Evolutionary conservation across 306 rosid species (phyloP).

Genomic region (Morella rubra): DNA sequence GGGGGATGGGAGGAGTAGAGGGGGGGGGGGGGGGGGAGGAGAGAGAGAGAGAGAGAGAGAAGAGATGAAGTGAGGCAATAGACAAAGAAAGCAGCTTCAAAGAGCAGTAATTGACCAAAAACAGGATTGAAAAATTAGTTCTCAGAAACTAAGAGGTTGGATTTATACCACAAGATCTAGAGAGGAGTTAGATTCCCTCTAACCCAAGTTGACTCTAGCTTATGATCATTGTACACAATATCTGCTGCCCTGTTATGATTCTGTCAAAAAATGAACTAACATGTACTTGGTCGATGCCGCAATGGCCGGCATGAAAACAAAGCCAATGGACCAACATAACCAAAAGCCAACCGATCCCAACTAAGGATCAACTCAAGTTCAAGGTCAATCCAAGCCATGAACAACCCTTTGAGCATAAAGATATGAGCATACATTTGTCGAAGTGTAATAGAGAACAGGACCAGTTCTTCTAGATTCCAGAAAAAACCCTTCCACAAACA

Average conservation of each 20-base stretch:
- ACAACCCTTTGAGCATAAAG: background rate
- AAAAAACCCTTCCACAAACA: background rate
- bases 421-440: background rate
- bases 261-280: background rate
- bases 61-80: background rate
- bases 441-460: conserved; percentile 4
- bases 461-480: conserved; percentile 3
- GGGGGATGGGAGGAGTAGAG: too few relatives aligned
- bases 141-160: background rate
- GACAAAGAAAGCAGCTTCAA: background rate
- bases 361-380: background rate
- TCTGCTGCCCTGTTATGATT: too few relatives aligned
- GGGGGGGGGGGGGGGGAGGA: too few relatives aligned
- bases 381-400: background rate
- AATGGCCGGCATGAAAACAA: background rate
- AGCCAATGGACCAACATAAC: background rate
- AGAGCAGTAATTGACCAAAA: background rate
- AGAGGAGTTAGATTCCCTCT: background rate
- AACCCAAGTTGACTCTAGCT: background rate
- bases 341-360: background rate
- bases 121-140: background rate
- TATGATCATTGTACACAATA: too few relatives aligned
- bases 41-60: too few relatives aligned
- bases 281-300: background rate
- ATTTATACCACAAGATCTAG: background rate